Base-by-base conservation (phyloP, 169 alveolate genomes). In the Plasmodium relictum region DNA sequence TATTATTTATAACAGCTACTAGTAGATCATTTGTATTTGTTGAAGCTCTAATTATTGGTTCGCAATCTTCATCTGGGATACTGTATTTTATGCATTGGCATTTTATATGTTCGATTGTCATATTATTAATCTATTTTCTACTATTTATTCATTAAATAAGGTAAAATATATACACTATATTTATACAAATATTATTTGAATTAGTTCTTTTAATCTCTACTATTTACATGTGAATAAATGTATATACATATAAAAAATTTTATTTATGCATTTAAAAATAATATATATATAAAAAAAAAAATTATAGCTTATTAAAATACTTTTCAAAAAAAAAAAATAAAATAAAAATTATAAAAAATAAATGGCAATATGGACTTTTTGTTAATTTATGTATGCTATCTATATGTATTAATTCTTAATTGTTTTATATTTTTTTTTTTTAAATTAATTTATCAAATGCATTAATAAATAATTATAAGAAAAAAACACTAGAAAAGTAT, bases 1-100 rank as follows among this genome's bases (percentile, higher is more conserved):
- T 65, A 63, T 48, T 65, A 31, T 52, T 41, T 37, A 66, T 54
- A 20, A 58, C 78, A 65, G 89, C 89, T 65, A 78, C 69, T 65
- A 78, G 44, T 31, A 70, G 63, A 54, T 78, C 73, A 16, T 78
- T 24, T 70, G 18, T 41, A 54, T 78, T 78, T 7, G 48, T 12
- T 39, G 89, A 78, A 12, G 65, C 61, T 41, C 20, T 78, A 63
- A 63, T 78, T 54, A 72, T 69, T 4, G 76, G 68, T n/a, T 78
- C 76, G 18, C 24, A 78, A 41, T 78, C 73, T 45, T 78, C 78
- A 18, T 78, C 89, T 16, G 89, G 89, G 20, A 78, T 39, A 16
- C 9, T 42, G 31, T 78, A 78, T 50, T 78, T 78, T 20, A 42
- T 52, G 50, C 89, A 78, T 6, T 62, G 42, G 2, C 89, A 78